Base-by-base conservation (phyloP, 2,329 filamentous ascomycete genomes). In the Botrytis pseudocinerea region DNA sequence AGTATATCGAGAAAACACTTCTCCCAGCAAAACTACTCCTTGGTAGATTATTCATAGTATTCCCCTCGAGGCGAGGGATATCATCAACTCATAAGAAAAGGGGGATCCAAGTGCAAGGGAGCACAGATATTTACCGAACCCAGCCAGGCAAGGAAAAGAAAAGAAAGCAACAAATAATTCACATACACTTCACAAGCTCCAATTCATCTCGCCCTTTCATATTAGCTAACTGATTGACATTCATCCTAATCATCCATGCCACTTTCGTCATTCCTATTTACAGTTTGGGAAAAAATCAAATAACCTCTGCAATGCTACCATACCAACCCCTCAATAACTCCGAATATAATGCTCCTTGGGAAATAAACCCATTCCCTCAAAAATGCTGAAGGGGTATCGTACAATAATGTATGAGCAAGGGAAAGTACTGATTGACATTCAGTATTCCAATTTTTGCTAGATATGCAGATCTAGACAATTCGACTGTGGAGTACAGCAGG, bases 371-470 rank as follows among this genome's bases (percentile, higher is more conserved):
- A 14, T 51, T 66, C 40, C 60, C 72, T 59, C 38, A 72, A 71
- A 74, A 74, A 75, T 75, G 73, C 76, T 63, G 48, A 69, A 73
- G 75, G 69, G 77, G 77, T 78, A 77, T 78, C 75, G 74, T 75
- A 76, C 77, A 76, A 75, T 75, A 73, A 73, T 74, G 73, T 65
- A 61, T 73, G 74, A 76, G 73, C 71, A 75, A 76, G 73, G 75
- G 73, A 74, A 75, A 38, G 32, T 54, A 70, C 69, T 74, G 57
- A 65, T 20, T 35, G 61, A 46, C 68, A 57, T 57, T 51, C 57
- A 70, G 57, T 46, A 70, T 69, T 73, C 70, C 70, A 62, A 42
- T 69, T 54, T 69, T 70, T 63, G 54, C 69, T 32, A 64, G 69
- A 65, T 64, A 32, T 48, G 59, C 44, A 57, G 35, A 65, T 71